phyloP scores from a whole-genome alignment of 345 rosid species.

The Lepidium didymum region DNA sequence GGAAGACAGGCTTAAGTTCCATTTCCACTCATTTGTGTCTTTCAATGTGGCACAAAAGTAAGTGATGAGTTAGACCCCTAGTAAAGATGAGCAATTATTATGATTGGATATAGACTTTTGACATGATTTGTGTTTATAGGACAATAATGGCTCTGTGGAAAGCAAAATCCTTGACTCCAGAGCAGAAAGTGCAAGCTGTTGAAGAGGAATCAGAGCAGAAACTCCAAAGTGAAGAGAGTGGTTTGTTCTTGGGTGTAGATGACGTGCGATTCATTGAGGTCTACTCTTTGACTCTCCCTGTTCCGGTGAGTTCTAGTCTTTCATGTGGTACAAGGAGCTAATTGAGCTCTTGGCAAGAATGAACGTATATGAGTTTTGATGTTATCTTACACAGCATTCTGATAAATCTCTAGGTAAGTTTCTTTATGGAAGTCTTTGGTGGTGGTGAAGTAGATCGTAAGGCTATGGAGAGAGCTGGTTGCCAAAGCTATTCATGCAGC shows the following conservation, averaged over 20 bases:
- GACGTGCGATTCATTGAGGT: constrained; percentile 82
- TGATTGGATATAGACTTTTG: background rate
- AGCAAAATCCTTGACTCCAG: constrained; percentile 84
- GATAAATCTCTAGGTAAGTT: constrained; percentile 43
- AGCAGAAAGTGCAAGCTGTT: constrained; percentile 83
- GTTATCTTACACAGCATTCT: background rate
- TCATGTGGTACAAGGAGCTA: background rate
- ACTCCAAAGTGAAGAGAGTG: constrained; percentile 75
- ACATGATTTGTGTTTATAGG: constrained; percentile 32
- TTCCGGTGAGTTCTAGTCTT: constrained; percentile 52
- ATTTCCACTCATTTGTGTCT: constrained; percentile 95
- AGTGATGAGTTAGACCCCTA: background rate
- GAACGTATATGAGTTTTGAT: background rate
- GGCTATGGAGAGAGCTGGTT: constrained; percentile 87
- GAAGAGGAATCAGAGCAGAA: constrained; percentile 88
- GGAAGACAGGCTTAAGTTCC: constrained; percentile 91
- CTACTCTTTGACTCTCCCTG: constrained; percentile 48
- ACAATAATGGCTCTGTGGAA: constrained; percentile 98
- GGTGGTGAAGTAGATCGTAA: constrained; percentile 80
- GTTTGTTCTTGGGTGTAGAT: constrained; percentile 73
- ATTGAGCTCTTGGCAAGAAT: background rate
- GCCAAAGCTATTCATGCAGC: constrained; percentile 70
- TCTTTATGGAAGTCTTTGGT: constrained; percentile 65
- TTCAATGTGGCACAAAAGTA: constrained; percentile 83
- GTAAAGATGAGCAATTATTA: background rate